phyloP scores from a whole-genome alignment of 192 early-diverging fungal genomes.

The Helicostylum pulchrum region DNA sequence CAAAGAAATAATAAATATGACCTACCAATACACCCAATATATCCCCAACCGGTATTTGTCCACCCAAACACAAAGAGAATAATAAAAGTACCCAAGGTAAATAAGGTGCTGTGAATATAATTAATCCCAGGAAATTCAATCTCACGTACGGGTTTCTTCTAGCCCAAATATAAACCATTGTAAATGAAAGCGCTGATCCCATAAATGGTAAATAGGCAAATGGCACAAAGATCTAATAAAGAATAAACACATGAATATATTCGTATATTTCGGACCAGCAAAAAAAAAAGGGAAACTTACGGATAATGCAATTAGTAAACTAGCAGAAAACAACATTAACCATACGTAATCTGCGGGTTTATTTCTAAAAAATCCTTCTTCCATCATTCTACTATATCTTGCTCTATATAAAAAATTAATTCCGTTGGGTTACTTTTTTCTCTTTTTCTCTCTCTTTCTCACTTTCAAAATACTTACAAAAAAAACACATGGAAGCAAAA shows the following conservation, averaged over 20 bases:
- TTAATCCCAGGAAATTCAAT: conserved; percentile 88
- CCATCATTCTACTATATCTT: conserved; percentile 87
- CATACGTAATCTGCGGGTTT: conserved; percentile 92
- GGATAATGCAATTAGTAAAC: conserved; percentile 31
- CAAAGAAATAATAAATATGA: conserved; percentile 94
- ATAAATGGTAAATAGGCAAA: conserved; percentile 74
- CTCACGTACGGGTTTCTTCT: conserved; percentile 86
- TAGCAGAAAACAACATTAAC: conserved; percentile 72
- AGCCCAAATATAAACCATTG: conserved; percentile 97
- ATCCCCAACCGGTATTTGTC: conserved; percentile 75
- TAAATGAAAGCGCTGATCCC: conserved; percentile 76
- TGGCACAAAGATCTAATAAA: conserved; percentile 31
- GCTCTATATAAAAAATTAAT: too few species aligned
- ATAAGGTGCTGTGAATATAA: conserved; percentile 88
- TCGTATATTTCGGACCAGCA: not conserved
- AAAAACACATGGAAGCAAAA: conserved; percentile 94
- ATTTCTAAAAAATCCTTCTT: conserved; percentile 89
- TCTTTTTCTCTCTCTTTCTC: too few species aligned
- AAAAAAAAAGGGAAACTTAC: conserved; percentile 7
- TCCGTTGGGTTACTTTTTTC: too few species aligned
- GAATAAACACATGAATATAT: not conserved
- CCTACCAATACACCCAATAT: conserved; percentile 82
- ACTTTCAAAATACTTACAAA: conserved; percentile 60
- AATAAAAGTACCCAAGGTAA: conserved; percentile 89
- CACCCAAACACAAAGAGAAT: conserved; percentile 80